Percentiles rank a stretch among this genome's conserved stretches.
phyloP scores from a whole-genome alignment of 495 filamentous ascomycete genomes.

The Penicillium arizonense region DNA sequence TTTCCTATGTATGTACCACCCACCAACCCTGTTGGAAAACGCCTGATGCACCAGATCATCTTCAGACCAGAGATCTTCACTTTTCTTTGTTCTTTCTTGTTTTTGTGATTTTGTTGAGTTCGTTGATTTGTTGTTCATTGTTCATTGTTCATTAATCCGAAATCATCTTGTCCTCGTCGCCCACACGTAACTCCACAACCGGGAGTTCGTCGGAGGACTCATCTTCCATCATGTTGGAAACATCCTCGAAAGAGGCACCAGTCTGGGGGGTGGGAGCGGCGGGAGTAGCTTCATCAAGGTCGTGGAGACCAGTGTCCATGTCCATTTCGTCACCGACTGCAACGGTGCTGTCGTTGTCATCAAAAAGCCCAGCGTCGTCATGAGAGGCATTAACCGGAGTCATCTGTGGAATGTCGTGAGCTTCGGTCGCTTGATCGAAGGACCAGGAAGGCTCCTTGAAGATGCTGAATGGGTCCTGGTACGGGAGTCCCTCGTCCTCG shows the following conservation, averaged over 20 bases:
- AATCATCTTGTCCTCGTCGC: constrained; percentile 36
- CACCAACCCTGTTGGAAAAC: not conserved
- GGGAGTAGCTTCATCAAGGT: constrained; percentile 22
- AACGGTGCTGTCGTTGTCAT: constrained; percentile 42
- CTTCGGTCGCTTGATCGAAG: constrained; percentile 31
- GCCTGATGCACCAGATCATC: not conserved
- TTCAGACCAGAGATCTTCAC: not conserved
- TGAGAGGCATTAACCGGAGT: constrained; percentile 24
- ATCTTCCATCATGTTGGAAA: constrained; percentile 30
- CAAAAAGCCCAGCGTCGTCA: constrained; percentile 34
- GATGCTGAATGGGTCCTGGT: constrained; percentile 22
- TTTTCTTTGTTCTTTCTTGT: not conserved
- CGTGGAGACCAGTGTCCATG: constrained; percentile 32
- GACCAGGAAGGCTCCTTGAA: constrained; percentile 34
- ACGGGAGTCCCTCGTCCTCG: constrained; percentile 11
- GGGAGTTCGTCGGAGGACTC: constrained; percentile 44
- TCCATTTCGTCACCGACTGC: constrained; percentile 44
- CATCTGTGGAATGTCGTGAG: constrained; percentile 35
- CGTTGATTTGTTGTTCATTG: not conserved
- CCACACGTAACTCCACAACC: constrained; percentile 45
- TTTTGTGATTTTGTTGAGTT: not conserved
- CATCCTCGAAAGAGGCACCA: constrained; percentile 36
- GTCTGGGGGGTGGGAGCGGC: constrained; percentile 15
- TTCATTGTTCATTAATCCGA: constrained; percentile 17
- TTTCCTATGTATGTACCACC: not conserved